Evolutionary conservation across 2,329 filamentous ascomycete genomes (phyloP).

Genomic region (Raffaelea arxii): DNA sequence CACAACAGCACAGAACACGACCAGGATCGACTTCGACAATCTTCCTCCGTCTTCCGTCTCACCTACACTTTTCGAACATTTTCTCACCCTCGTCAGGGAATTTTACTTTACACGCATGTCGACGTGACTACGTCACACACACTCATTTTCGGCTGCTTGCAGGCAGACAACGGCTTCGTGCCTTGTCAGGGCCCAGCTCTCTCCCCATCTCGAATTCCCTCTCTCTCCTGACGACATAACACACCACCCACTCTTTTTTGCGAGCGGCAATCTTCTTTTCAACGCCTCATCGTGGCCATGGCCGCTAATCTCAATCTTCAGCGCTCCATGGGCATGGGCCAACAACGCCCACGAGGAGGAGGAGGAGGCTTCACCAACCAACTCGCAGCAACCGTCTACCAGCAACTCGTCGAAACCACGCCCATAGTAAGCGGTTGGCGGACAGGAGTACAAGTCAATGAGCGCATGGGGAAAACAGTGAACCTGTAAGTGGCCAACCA

Average conservation of each 20-base stretch:
- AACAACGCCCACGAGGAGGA: conserved; percentile 26
- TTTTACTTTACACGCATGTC: conserved; percentile 1
- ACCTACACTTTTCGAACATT: neutral
- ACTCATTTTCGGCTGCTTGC: conserved; percentile 1
- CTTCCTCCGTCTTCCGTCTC: neutral
- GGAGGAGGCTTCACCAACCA: conserved; percentile 29
- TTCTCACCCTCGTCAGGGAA: neutral
- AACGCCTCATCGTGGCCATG: conserved; percentile 35
- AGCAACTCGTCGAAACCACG: conserved; percentile 18
- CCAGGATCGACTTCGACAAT: neutral
- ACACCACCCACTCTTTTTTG: neutral
- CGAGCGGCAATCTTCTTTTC: neutral
- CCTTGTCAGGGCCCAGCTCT: neutral
- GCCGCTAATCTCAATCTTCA: conserved; percentile 40
- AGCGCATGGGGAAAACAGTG: conserved; percentile 32
- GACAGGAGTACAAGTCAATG: conserved; percentile 23
- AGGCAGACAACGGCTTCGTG: neutral
- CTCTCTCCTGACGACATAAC: neutral
- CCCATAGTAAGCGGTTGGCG: conserved; percentile 29
- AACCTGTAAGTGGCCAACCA: conserved; percentile 26
- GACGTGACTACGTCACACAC: neutral
- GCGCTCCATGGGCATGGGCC: conserved; percentile 41
- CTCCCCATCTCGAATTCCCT: neutral
- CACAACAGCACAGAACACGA: too few relatives aligned
- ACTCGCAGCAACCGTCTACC: conserved; percentile 20